phyloP scores from a whole-genome alignment of 140 eudicot species.

The Ambrosia hybrid region DNA sequence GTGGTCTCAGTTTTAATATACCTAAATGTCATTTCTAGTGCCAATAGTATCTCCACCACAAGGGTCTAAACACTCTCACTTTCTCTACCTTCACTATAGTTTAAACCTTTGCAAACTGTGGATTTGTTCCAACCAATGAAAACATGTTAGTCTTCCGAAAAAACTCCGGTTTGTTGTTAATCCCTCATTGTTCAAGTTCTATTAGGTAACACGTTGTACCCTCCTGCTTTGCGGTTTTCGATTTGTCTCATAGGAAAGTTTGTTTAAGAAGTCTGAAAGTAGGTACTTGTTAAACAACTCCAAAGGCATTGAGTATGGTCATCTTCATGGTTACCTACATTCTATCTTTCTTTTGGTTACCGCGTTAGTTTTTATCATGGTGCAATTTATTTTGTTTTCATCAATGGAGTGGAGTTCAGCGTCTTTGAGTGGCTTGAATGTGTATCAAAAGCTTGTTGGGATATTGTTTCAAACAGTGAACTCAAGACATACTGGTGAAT shows the following conservation, averaged over 20 bases:
- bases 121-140: constrained; percentile 73
- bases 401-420: constrained; percentile 59
- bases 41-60: constrained; percentile 14
- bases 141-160: constrained; percentile 61
- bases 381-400: constrained; percentile 46
- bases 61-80: constrained; percentile 26
- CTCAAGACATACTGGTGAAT: constrained; percentile 62
- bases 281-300: constrained; percentile 44
- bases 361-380: constrained; percentile 45
- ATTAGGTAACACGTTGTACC: constrained; percentile 65
- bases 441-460: constrained; percentile 59
- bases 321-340: constrained; percentile 48
- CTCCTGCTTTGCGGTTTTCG: constrained; percentile 36
- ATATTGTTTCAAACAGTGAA: constrained; percentile 51
- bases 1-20: constrained; percentile 34
- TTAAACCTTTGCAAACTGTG: constrained; percentile 65
- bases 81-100: constrained; percentile 55
- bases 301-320: constrained; percentile 32
- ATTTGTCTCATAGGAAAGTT: constrained; percentile 46
- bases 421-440: constrained; percentile 39
- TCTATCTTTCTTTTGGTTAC: constrained; percentile 37
- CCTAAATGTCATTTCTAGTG: background rate
- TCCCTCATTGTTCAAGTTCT: constrained; percentile 59
- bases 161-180: constrained; percentile 55
- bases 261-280: constrained; percentile 40